phyloP scores from a whole-genome alignment of 2,329 filamentous ascomycete species.

The Fusarium sp. region DNA sequence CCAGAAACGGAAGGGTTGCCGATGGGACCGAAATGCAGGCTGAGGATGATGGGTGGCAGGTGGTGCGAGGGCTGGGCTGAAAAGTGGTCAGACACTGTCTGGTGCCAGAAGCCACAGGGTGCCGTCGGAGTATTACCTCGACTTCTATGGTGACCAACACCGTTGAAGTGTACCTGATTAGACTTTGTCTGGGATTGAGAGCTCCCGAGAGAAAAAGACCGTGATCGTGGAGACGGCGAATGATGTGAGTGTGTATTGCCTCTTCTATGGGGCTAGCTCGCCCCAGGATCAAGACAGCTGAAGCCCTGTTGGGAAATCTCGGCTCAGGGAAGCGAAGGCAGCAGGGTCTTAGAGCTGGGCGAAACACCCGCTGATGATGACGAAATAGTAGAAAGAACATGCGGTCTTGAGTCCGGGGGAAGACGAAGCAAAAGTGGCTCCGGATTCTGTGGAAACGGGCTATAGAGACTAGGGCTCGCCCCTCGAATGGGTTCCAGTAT shows the following conservation, averaged over 20 bases:
- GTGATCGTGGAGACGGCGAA: neutral
- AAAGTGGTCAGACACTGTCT: constrained; percentile 14
- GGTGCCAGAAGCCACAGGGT: neutral
- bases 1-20: neutral
- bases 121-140: neutral
- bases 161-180: neutral
- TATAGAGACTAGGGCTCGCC: constrained; percentile 3
- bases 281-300: constrained; percentile 1
- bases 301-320: constrained; percentile 15
- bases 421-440: constrained; percentile 14
- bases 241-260: neutral
- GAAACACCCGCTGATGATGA: constrained; percentile 11
- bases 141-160: neutral
- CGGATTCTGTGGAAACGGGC: neutral
- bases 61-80: neutral
- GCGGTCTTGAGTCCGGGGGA: neutral
- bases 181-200: neutral
- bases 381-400: constrained; percentile 15
- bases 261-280: constrained; percentile 8
- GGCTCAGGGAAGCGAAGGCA: constrained; percentile 2
- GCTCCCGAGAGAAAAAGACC: neutral
- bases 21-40: constrained; percentile 6
- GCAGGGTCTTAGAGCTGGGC: neutral
- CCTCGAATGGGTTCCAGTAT: neutral
- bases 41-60: neutral